Conservation (phyloP, 257 asterid genomes). For the Solanum appendiculatum region DNA sequence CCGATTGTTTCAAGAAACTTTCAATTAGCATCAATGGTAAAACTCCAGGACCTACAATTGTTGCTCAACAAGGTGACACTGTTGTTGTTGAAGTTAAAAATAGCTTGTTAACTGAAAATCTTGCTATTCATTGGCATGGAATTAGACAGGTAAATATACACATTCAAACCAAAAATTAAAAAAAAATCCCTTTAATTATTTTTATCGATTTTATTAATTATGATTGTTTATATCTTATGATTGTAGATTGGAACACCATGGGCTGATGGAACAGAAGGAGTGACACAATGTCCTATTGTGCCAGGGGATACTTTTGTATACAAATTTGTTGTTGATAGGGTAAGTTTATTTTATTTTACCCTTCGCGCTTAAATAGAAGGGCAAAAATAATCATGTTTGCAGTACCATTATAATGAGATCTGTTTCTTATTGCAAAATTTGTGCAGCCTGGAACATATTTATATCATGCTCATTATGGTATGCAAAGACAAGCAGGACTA, state of each 20-base stretch:
- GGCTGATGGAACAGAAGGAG: constrained; percentile 97
- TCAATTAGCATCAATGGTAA: constrained; percentile 68
- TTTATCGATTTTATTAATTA: no score
- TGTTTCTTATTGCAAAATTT: not conserved
- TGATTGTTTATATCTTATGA: not conserved
- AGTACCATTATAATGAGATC: not conserved
- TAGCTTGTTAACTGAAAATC: constrained; percentile 61
- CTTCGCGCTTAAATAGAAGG: no score
- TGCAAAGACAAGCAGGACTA: constrained; percentile 80
- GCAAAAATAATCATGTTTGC: not conserved
- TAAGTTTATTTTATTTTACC: constrained; percentile 11
- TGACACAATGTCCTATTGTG: constrained; percentile 81
- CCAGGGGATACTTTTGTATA: constrained; percentile 77
- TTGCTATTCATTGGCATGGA: constrained; percentile 96
- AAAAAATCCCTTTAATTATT: not conserved
- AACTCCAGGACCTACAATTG: constrained; percentile 83
- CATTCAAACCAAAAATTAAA: not conserved
- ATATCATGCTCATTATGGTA: constrained; percentile 91
- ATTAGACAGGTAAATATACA: constrained; percentile 59
- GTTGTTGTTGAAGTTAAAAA: constrained; percentile 66
- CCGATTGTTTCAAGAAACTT: constrained; percentile 68
- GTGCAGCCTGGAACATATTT: constrained; percentile 80
- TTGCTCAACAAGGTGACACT: constrained; percentile 71
- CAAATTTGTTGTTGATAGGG: constrained; percentile 77
- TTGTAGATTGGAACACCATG: constrained; percentile 77